phyloP scores from a whole-genome alignment of 257 asterid species.

The Nyctanthes arbortristis region DNA sequence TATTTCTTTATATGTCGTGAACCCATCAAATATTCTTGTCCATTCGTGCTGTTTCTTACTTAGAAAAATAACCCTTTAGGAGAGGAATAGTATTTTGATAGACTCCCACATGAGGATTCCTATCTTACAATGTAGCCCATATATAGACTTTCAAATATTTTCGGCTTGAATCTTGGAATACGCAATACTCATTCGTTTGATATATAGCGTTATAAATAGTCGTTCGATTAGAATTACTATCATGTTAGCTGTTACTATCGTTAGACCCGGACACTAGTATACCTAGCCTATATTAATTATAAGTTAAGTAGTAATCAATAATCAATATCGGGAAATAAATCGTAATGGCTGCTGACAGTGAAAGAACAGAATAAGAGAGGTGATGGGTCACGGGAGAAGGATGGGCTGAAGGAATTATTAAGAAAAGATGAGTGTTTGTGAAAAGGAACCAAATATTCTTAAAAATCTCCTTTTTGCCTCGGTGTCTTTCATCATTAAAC shows the following conservation, averaged over 20 bases:
- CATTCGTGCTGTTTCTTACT: constrained; percentile 13
- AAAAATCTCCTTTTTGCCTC: constrained; percentile 6
- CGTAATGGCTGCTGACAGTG: constrained; percentile 48
- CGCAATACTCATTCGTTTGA: too few species aligned
- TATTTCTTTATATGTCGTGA: constrained; percentile 31
- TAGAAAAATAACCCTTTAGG: constrained; percentile 28
- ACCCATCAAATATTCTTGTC: constrained; percentile 37
- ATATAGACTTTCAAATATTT: too few species aligned
- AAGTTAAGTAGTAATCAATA: too few species aligned
- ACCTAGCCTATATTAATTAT: too few species aligned
- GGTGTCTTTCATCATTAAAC: neutral
- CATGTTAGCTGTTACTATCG: too few species aligned
- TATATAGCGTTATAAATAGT: too few species aligned
- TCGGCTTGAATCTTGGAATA: too few species aligned
- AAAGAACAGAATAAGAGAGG: constrained; percentile 29
- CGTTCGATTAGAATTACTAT: too few species aligned
- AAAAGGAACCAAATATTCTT: constrained; percentile 30
- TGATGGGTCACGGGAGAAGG: constrained; percentile 21
- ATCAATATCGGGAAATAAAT: too few species aligned
- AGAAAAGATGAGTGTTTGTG: constrained; percentile 14
- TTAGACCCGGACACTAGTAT: too few species aligned
- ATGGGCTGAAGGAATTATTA: constrained; percentile 29
- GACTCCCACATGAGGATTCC: neutral
- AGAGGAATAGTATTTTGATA: constrained; percentile 50
- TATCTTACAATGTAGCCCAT: too few species aligned